Conservation (phyloP, 306 rosid genomes). For the Alnus rubra region DNA sequence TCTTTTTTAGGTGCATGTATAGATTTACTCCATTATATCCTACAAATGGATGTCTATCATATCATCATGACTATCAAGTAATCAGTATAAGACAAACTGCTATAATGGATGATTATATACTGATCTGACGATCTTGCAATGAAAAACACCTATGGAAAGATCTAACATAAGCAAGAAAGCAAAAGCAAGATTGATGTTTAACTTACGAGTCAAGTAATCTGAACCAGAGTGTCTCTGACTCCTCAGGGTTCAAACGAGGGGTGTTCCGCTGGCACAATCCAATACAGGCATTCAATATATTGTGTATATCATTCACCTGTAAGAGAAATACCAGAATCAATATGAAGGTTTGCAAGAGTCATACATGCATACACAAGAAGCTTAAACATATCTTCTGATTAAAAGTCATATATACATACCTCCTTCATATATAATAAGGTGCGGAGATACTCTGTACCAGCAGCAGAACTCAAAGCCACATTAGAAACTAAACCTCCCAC, state of each 20-base stretch:
- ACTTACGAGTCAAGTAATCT: constrained; percentile 94
- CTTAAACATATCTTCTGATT: constrained; percentile 20
- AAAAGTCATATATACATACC: constrained; percentile 51
- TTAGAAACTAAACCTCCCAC: constrained; percentile 54
- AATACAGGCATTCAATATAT: constrained; percentile 75
- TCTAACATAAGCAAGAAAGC: constrained; percentile 15
- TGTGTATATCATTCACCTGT: constrained; percentile 62
- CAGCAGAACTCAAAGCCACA: constrained; percentile 42
- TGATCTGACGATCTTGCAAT: background rate
- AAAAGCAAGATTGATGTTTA: constrained; percentile 20
- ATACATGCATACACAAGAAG: constrained; percentile 20
- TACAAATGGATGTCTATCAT: constrained; percentile 3
- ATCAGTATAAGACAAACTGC: background rate
- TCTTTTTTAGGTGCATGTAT: constrained; percentile 1
- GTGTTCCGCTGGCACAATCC: constrained; percentile 96
- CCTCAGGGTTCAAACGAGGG: constrained; percentile 93
- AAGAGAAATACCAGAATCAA: constrained; percentile 28
- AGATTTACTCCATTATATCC: constrained; percentile 7
- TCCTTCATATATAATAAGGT: constrained; percentile 52
- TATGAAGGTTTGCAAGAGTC: constrained; percentile 27
- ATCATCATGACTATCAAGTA: constrained; percentile 12
- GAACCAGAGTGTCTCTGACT: constrained; percentile 94
- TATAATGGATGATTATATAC: background rate
- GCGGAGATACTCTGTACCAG: constrained; percentile 40
- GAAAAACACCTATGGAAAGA: constrained; percentile 7